Evolutionary conservation across 2,329 filamentous ascomycete genomes (phyloP).

Genomic region (Colletotrichum sp.): DNA sequence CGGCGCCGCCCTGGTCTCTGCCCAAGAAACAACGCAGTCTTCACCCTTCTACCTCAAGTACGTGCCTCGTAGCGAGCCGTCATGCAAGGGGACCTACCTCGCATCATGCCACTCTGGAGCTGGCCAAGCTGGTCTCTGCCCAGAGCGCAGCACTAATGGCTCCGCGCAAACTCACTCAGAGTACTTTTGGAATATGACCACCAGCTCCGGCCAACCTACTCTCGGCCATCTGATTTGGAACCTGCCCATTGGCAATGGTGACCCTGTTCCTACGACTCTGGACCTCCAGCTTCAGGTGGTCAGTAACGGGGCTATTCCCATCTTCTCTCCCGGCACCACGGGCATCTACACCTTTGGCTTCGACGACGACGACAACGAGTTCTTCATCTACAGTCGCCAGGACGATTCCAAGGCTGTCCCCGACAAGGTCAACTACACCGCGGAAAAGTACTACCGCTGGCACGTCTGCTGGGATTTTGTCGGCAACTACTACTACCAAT

Average conservation of each 20-base stretch:
- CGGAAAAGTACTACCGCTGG: slow-evolving; percentile 13
- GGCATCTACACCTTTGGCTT: slow-evolving; percentile 7
- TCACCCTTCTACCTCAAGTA: slow-evolving; percentile 13
- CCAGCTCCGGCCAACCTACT: neutral
- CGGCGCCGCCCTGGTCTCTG: neutral
- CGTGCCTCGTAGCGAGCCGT: neutral
- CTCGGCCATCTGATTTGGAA: slow-evolving; percentile 16
- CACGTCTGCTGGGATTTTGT: slow-evolving; percentile 16
- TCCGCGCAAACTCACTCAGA: neutral
- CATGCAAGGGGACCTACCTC: slow-evolving; percentile 4
- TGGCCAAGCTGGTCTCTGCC: slow-evolving; percentile 15
- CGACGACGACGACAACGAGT: slow-evolving; percentile 1
- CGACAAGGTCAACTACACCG: neutral
- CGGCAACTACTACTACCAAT: slow-evolving; percentile 20
- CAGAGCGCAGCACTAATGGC: neutral
- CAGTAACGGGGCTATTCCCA: slow-evolving; percentile 14
- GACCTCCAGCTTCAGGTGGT: neutral
- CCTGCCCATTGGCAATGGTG: slow-evolving; percentile 1
- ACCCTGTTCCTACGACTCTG: neutral
- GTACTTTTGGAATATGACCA: slow-evolving; percentile 8
- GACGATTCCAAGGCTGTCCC: slow-evolving; percentile 13
- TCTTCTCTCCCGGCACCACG: slow-evolving; percentile 6
- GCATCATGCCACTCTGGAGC: slow-evolving; percentile 16
- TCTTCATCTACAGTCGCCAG: neutral
- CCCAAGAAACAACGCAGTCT: neutral